These are phyloP conservation scores for Monosporascus sp. DNA, from an alignment of 2,329 filamentous ascomycete genomes.

Conservation along the genomic window DNA sequence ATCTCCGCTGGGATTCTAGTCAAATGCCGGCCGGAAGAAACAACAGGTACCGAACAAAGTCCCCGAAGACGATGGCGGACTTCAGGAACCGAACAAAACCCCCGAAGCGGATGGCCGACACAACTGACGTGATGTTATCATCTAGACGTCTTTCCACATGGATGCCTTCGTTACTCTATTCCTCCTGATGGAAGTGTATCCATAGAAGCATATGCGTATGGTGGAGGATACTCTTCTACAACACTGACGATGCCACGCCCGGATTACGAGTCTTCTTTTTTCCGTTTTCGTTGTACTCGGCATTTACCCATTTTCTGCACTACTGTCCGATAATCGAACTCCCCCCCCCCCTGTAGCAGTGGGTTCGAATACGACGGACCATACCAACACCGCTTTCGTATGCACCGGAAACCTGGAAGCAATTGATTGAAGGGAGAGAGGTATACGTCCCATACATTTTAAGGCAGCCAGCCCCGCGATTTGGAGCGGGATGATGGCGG, in stretches of 20 bases:
- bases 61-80: neutral
- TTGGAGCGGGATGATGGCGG: neutral
- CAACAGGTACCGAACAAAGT: neutral
- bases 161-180: neutral
- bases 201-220: neutral
- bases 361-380: neutral
- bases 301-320: neutral
- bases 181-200: neutral
- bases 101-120: neutral
- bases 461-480: neutral
- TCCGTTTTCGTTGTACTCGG: neutral
- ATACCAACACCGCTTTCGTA: too few species aligned
- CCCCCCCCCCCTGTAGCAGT: neutral
- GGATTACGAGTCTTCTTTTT: neutral
- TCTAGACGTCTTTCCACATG: neutral
- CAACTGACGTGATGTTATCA: neutral
- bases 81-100: neutral
- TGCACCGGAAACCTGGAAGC: too few species aligned
- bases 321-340: neutral
- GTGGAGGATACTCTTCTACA: neutral
- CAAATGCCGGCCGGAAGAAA: neutral
- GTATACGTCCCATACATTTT: neutral
- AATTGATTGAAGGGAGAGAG: too few species aligned
- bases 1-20: conserved; percentile 55
- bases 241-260: neutral